Evolutionary conservation across 345 rosid species (phyloP).

Genomic region (Mercurialis annua): DNA sequence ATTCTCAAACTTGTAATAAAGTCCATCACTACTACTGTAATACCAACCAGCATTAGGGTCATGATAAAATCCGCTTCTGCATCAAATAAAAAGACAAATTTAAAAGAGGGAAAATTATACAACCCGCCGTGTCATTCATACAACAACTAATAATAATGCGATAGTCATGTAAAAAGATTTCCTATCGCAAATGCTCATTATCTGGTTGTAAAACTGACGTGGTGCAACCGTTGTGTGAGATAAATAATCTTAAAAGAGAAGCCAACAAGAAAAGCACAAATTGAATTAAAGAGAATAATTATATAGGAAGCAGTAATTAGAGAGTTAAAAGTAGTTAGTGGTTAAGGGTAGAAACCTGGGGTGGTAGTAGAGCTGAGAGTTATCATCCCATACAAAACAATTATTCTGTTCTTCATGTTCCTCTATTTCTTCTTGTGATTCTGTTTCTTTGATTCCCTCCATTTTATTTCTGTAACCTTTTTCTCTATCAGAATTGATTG

Average conservation of each 20-base stretch:
- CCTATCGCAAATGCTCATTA: too few species aligned
- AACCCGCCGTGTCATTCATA: too few species aligned
- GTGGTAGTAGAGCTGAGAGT: constrained; percentile 60
- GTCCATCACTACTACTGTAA: constrained; percentile 71
- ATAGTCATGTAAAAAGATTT: too few species aligned
- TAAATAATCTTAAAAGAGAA: background rate
- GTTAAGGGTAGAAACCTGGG: constrained; percentile 40
- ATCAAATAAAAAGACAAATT: constrained; percentile 8
- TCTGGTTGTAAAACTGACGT: too few species aligned
- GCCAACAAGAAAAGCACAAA: background rate
- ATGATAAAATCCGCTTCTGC: constrained; percentile 88
- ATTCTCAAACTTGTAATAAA: constrained; percentile 73
- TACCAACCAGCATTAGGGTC: constrained; percentile 89
- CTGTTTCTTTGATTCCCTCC: constrained; percentile 32
- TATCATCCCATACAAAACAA: constrained; percentile 69
- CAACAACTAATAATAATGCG: too few species aligned
- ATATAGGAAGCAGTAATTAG: background rate
- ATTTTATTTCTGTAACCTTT: constrained; percentile 8
- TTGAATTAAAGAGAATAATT: too few species aligned
- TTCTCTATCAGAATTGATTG: background rate
- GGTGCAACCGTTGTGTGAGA: too few species aligned
- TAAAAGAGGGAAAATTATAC: background rate
- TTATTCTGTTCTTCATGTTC: constrained; percentile 24
- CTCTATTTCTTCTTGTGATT: constrained; percentile 18
- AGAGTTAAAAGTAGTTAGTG: background rate